phyloP scores from a whole-genome alignment of 495 filamentous ascomycete genomes.

The Hypoxylon trugodes region DNA sequence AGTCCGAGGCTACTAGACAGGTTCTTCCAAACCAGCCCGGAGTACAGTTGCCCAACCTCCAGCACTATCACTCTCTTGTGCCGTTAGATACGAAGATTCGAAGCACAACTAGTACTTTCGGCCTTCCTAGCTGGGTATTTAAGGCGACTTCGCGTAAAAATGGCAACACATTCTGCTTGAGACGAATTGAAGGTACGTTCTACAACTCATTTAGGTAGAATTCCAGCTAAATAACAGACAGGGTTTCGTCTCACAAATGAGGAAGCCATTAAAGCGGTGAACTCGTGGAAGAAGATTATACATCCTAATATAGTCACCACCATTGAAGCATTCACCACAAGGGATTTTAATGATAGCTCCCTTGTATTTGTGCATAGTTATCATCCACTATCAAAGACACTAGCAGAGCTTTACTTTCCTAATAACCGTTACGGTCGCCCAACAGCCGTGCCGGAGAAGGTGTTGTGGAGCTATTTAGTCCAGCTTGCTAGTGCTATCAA shows the following conservation, averaged over 20 bases:
- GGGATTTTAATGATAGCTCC: slow-evolving; percentile 92
- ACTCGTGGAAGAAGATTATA: slow-evolving; percentile 89
- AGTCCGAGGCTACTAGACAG: slow-evolving; percentile 83
- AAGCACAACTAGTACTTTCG: slow-evolving; percentile 78
- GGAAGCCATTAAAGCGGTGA: slow-evolving; percentile 82
- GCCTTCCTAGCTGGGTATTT: slow-evolving; percentile 91
- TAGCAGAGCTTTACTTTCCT: slow-evolving; percentile 83
- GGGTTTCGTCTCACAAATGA: slow-evolving; percentile 80
- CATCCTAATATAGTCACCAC: slow-evolving; percentile 86
- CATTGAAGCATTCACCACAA: slow-evolving; percentile 91
- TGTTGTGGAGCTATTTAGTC: slow-evolving; percentile 90
- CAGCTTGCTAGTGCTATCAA: slow-evolving; percentile 92
- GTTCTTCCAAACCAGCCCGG: slow-evolving; percentile 73
- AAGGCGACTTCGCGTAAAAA: slow-evolving; percentile 91
- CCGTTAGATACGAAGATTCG: slow-evolving; percentile 81
- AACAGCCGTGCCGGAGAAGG: slow-evolving; percentile 72
- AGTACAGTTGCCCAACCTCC: slow-evolving; percentile 72
- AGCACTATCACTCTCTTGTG: slow-evolving; percentile 89
- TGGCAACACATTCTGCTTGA: slow-evolving; percentile 82
- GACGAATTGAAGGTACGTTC: slow-evolving; percentile 77
- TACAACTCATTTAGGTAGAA: slow-evolving; percentile 7
- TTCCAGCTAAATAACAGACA: slow-evolving; percentile 18
- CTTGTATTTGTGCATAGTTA: slow-evolving; percentile 94
- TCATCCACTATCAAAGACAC: slow-evolving; percentile 87
- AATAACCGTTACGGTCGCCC: slow-evolving; percentile 53